Evolutionary conservation across 352 stramenopile genomes (phyloP), one percentile per base, ranked within the genome.

Genomic region (Phytophthora constricta): DNA sequence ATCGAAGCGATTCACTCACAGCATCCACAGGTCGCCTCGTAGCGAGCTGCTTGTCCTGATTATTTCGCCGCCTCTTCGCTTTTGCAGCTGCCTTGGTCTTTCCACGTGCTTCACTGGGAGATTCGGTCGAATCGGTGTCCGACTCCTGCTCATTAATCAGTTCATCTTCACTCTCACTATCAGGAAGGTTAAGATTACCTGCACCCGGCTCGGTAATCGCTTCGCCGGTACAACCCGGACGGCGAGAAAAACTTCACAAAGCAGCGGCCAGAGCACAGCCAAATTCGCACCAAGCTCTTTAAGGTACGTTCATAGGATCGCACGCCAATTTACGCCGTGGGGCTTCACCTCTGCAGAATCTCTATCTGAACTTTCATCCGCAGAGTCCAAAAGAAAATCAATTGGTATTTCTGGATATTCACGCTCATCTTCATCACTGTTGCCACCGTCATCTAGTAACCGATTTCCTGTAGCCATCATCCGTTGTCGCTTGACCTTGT

Each of bases 191-290:
- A 13, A 11, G 8, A n/a, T 19, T 45, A 45, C 5, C 4, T 13
- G 37, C 17, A 19, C 49, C 39, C 9, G 58, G 54, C 39, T 66
- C 58, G 2, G 48, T 37, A 42, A 59, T 59, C 31, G 49, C 37
- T 19, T 66, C 58, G 2, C 58, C 58, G 14, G 58, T 66, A 22
- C 41, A 59, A 9, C 48, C 49, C 19, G 48, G 48, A 4, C 45
- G 43, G 14, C 27, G 19, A 4, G 39, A 65, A 34, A 58, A 65
- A 54, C 39, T 23, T 65, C 49, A 39, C 41, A 66, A 3, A 58
- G 7, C 39, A 66, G 26, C 45, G 58, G 17, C 27, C 58, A 59
- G 19, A 66, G 47, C 4, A 39, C 27, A 1, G 49, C 26, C 4
- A 66, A 48, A 8, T 59, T 39, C 22, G 22, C 33, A 7, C 41